Evolutionary conservation across 108 stramenopile genomes (phyloP).

Genomic region (Schizochytrium sp.): DNA sequence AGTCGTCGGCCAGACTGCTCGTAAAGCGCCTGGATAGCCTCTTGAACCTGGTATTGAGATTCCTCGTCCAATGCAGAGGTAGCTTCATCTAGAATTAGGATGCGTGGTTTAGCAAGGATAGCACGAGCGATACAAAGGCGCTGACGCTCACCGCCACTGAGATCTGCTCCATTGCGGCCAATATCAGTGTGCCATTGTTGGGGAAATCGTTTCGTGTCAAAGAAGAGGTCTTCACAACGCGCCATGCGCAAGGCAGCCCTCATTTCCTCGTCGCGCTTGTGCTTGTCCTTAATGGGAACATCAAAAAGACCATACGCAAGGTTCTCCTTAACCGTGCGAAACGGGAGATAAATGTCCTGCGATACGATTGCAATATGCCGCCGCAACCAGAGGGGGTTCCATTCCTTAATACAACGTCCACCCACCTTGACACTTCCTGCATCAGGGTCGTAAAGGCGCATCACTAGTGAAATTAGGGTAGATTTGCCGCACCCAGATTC

Average conservation of each 20-base stretch:
- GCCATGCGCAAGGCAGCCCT: constrained; percentile 44
- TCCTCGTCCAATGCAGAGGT: constrained; percentile 73
- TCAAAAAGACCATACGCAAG: constrained; percentile 57
- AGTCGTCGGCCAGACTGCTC: constrained; percentile 31
- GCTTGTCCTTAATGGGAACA: background rate
- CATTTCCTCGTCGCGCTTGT: constrained; percentile 52
- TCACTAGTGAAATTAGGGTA: constrained; percentile 79
- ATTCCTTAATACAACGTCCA: constrained; percentile 47
- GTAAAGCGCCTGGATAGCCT: constrained; percentile 64
- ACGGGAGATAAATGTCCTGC: constrained; percentile 52
- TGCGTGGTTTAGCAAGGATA: constrained; percentile 82
- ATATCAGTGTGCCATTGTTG: constrained; percentile 60
- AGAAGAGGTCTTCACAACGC: constrained; percentile 56
- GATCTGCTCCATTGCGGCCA: constrained; percentile 58
- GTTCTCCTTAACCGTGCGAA: constrained; percentile 54
- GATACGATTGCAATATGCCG: constrained; percentile 47
- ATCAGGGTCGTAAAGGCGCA: constrained; percentile 81
- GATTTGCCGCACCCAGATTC: constrained; percentile 82
- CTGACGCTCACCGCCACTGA: constrained; percentile 65
- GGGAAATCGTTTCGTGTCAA: constrained; percentile 46
- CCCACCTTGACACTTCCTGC: constrained; percentile 74
- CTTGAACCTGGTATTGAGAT: constrained; percentile 72
- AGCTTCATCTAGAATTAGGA: constrained; percentile 88
- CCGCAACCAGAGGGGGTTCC: constrained; percentile 50
- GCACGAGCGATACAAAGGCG: constrained; percentile 73